phyloP scores from a whole-genome alignment of 1,284 basidiomycete genomes.

The Hymenochaete sp. region DNA sequence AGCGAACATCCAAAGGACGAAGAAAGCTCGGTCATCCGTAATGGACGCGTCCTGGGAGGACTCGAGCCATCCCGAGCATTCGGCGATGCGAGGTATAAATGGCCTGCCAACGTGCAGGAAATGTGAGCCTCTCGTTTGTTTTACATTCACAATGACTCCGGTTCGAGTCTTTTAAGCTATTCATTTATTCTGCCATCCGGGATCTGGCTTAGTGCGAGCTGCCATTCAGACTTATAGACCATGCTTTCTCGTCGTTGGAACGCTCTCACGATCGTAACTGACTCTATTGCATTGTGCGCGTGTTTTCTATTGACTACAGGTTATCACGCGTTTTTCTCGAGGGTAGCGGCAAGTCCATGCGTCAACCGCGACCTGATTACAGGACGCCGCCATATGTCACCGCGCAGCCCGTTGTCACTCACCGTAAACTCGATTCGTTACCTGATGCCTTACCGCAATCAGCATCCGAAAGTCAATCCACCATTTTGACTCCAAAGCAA shows the following conservation, averaged over 20 bases:
- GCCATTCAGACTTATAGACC: not conserved
- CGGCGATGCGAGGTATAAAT: constrained; percentile 94
- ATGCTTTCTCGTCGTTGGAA: constrained; percentile 1
- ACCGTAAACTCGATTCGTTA: constrained; percentile 53
- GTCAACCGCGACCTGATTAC: constrained; percentile 49
- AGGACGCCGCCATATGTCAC: constrained; percentile 95
- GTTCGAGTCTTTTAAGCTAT: not conserved
- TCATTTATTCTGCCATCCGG: too few relatives aligned
- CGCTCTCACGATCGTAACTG: not conserved
- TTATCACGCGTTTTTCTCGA: constrained; percentile 60
- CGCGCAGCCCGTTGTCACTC: constrained; percentile 83
- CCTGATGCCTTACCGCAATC: constrained; percentile 21
- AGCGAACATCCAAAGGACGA: constrained; percentile 86
- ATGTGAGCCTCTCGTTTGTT: constrained; percentile 34
- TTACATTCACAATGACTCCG: constrained; percentile 1
- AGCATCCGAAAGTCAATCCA: not conserved
- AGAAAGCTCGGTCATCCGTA: constrained; percentile 70
- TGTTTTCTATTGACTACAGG: constrained; percentile 29
- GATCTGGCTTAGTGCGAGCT: too few relatives aligned
- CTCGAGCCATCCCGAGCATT: constrained; percentile 93
- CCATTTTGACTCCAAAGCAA: not conserved
- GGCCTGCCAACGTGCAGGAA: constrained; percentile 65
- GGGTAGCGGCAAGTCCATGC: constrained; percentile 52
- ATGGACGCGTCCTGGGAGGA: constrained; percentile 86
- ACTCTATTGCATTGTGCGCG: not conserved